These are phyloP conservation scores for Juglanconis juglandina DNA, from an alignment of 2,329 filamentous ascomycete genomes.

Conservation along the genomic window DNA sequence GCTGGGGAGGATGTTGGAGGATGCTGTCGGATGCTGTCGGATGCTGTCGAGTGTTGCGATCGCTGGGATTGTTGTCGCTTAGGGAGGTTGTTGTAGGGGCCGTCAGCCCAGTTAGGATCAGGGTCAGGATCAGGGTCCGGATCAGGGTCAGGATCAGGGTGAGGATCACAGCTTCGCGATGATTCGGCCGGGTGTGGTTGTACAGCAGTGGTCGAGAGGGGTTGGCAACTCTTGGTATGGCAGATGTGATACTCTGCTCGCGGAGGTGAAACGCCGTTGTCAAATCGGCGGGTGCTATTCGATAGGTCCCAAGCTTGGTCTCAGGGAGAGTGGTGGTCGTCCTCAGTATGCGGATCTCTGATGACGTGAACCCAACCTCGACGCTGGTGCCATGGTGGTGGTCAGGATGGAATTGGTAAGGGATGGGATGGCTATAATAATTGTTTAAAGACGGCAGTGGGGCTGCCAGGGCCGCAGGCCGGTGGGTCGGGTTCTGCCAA, in stretches of 20 bases:
- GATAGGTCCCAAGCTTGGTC: no score
- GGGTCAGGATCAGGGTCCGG: background rate
- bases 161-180: no score
- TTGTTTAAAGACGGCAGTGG: no score
- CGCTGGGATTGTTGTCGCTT: background rate
- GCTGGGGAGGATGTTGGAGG: background rate
- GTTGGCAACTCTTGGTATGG: no score
- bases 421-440: background rate
- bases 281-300: background rate
- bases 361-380: background rate
- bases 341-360: no score
- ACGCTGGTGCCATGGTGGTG: no score
- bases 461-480: background rate
- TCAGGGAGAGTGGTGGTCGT: no score
- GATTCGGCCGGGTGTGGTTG: no score
- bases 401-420: background rate
- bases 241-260: no score
- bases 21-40: background rate
- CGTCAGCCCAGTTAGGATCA: background rate
- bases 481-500: background rate
- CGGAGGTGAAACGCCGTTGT: background rate
- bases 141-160: background rate
- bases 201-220: no score
- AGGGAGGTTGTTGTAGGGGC: background rate
- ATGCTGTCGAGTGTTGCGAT: background rate